Evolutionary conservation across 2,329 filamentous ascomycete genomes (phyloP).

Genomic region (Chalaropsis ovoidea): DNA sequence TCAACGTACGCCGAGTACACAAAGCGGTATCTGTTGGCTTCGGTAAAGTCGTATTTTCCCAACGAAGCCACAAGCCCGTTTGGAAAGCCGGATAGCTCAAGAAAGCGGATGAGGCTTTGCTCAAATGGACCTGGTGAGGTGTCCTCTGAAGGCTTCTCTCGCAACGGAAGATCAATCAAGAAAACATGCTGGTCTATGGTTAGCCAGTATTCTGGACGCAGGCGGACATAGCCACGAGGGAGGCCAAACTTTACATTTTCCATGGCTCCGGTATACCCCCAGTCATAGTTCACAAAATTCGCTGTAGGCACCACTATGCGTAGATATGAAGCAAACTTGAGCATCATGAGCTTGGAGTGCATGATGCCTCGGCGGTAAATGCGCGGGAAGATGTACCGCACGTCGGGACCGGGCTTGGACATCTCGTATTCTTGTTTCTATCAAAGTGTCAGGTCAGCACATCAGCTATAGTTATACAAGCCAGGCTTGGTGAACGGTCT

Average conservation of each 20-base stretch:
- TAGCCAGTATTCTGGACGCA: background rate
- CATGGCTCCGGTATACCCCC: constrained; percentile 75
- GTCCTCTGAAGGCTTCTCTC: constrained; percentile 21
- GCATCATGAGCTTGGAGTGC: constrained; percentile 88
- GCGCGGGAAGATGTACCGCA: constrained; percentile 70
- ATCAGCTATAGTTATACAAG: background rate
- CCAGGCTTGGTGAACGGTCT: background rate
- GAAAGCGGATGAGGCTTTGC: constrained; percentile 59
- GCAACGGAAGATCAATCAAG: constrained; percentile 75
- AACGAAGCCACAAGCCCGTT: constrained; percentile 57
- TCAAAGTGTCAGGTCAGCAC: constrained; percentile 1
- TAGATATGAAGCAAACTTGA: constrained; percentile 65
- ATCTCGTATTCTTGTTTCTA: constrained; percentile 42
- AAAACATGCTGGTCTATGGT: constrained; percentile 55
- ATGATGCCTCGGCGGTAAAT: constrained; percentile 68
- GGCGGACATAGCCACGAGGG: constrained; percentile 8
- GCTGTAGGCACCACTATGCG: constrained; percentile 78
- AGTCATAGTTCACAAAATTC: constrained; percentile 77
- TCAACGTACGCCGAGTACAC: constrained; percentile 71
- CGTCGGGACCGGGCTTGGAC: constrained; percentile 41
- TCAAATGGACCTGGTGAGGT: constrained; percentile 46
- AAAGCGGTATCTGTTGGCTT: constrained; percentile 63
- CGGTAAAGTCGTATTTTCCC: constrained; percentile 68
- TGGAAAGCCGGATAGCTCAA: constrained; percentile 56
- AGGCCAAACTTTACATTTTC: constrained; percentile 55